Base-by-base conservation (phyloP, 768 basidiomycete genomes). In the Mycena leptocephala region DNA sequence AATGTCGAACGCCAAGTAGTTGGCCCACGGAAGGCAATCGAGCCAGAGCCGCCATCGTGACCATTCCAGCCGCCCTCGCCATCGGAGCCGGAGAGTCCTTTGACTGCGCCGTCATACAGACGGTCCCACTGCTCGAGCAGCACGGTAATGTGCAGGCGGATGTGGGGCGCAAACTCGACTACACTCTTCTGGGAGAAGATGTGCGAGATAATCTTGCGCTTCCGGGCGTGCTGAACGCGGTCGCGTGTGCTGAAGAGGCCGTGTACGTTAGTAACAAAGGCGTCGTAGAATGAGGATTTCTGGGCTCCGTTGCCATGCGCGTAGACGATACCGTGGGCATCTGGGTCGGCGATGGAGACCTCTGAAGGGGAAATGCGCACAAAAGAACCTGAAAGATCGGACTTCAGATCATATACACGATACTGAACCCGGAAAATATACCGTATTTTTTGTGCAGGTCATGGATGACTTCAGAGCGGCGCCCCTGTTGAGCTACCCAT, bases 141-240 rank as follows among this genome's bases (percentile, higher is more conserved):
- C 65, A 89, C 85, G 2, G 80, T 83, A 22, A 96, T 89, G 78
- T 95, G 92, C 1, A 86, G 80, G 5, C 90, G 87, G 67, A 96
- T 91, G 73, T 95, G 91, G 0, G 95, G 95, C 82, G 97, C 96
- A 74, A 97, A 97, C 79, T 95, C 95, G 73, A 95, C 82, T 4
- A 97, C 95, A 68, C 85, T 95, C 87, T 97, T 97, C 82, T 94
- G 94, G 1, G 93, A 93, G 84, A 95, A 95, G 79, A 96, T 94
- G 81, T 95, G 92, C 0, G 95, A 93, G 56, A 98, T 91, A 75
- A 98, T 95, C 86, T 97, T 98, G 86, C 96, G 93, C 85, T 97
- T 97, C 51, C 96, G 92, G 13, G 95, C 89, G 82, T 97, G 96
- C 72, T 96, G 95, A 9, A 84, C 81, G 33, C 95, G 92, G 80